Base-by-base conservation (phyloP, 148 eudicot genomes). In the Fagopyrum tataricum region DNA sequence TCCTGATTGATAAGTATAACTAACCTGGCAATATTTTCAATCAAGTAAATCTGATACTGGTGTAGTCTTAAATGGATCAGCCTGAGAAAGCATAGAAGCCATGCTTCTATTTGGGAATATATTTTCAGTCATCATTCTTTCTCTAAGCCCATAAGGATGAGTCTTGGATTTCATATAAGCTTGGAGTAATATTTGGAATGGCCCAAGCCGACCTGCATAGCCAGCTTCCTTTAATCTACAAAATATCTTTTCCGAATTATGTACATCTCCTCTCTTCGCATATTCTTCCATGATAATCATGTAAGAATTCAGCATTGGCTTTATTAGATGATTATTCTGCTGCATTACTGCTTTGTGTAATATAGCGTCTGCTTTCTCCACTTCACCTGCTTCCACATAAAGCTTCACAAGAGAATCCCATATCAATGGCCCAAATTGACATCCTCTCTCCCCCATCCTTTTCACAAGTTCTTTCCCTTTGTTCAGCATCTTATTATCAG, bases 121-220 rank as follows among this genome's bases (percentile, higher is more conserved):
- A 72, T 88, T 85, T 76, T 94, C 98, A 3, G 93, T 97, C 82
- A 81, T 91, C 97, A 94, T 79, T 77, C 98, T 87, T 75, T 94
- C 97, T 73, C 80, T 80, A 46, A 94, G 76, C 70, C 98, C 98
- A 66, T 94, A 94, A n/a, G 90, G 87, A 2, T 93, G 97, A 44
- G 78, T 77, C 59, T 88, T 88, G 61, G 96, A 91, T 41, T 82
- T 88, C 61, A 82, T 69, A 75, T 94, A 94, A n/a, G 85, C 53
- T 47, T 83, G 81, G 72, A 83, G 77, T 55, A 84, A 79, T 17
- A 70, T 69, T 3, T 46, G 47, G 72, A 67, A 91, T 44, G 80
- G 90, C 68, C 74, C 72, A 14, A 80, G 49, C 31, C 96, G 86
- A 14, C 84, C 70, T 12, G 61, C 44, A 77, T 94, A 94, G 13